Conservation (phyloP, 2,329 filamentous ascomycete species). For the Hymenoscyphus albidus region DNA sequence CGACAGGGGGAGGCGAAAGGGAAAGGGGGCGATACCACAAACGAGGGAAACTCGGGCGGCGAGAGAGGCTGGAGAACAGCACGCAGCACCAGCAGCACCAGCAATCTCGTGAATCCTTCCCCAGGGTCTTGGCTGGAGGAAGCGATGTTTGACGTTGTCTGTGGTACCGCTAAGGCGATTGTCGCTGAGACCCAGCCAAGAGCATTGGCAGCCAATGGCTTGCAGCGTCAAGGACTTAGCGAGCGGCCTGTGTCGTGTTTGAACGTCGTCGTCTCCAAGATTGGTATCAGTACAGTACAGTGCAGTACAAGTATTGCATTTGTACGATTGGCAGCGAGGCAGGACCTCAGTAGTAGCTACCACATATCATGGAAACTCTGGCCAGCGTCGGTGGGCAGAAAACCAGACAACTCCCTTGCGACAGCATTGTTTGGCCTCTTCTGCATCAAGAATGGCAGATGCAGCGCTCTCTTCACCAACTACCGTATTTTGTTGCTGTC, state of each 20-base stretch:
- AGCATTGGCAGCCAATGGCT: not conserved
- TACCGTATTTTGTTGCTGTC: not conserved
- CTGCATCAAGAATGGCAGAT: not conserved
- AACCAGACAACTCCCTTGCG: not conserved
- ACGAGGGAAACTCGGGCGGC: not conserved
- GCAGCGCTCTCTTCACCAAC: not conserved
- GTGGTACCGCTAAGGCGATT: conserved; percentile 6
- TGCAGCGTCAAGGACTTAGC: conserved; percentile 1
- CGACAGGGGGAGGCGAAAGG: not conserved
- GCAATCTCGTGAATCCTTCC: conserved; percentile 17
- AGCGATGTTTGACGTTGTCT: conserved; percentile 24
- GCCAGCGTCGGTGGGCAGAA: not conserved
- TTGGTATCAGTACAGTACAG: not conserved
- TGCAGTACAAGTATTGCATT: too few relatives aligned
- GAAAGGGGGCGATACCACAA: not conserved
- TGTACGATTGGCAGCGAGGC: too few relatives aligned
- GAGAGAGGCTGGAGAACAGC: not conserved
- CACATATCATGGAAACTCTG: not conserved
- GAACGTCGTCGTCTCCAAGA: not conserved
- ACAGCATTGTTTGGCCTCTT: not conserved
- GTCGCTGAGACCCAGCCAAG: conserved; percentile 3
- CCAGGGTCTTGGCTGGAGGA: conserved; percentile 25
- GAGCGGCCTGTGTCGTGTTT: not conserved
- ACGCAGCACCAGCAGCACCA: not conserved
- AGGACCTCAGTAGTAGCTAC: too few relatives aligned